Conservation (phyloP, 179 eudicot species). For the Patellifolia procumbens region DNA sequence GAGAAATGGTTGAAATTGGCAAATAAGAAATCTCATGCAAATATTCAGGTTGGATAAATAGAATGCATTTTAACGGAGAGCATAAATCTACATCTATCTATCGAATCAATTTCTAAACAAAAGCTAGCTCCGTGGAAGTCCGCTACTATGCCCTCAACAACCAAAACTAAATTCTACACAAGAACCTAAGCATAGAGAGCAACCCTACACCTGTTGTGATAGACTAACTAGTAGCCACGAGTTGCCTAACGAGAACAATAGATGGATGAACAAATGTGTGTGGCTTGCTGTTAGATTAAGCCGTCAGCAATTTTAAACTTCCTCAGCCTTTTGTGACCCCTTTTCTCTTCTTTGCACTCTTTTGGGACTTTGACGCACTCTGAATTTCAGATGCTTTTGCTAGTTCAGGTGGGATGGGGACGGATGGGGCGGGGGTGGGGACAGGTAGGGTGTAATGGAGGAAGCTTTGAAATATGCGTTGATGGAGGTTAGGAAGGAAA, state of each 20-base stretch:
- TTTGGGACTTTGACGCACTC: slow-evolving; percentile 39
- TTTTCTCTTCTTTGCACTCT: slow-evolving; percentile 47
- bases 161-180: slow-evolving; percentile 27
- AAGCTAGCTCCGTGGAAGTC: slow-evolving; percentile 20
- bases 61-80: slow-evolving; percentile 11
- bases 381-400: slow-evolving; percentile 36
- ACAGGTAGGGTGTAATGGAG: too few species aligned
- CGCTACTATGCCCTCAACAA: slow-evolving; percentile 17
- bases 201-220: background rate
- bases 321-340: slow-evolving; percentile 20
- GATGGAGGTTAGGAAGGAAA: too few species aligned
- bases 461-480: too few species aligned
- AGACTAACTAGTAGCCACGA: slow-evolving; percentile 18
- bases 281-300: slow-evolving; percentile 16
- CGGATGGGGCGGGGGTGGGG: too few species aligned
- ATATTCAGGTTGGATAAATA: slow-evolving; percentile 25
- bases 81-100: slow-evolving; percentile 31
- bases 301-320: background rate
- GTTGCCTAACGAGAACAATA: slow-evolving; percentile 16
- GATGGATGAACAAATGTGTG: slow-evolving; percentile 13
- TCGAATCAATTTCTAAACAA: slow-evolving; percentile 24
- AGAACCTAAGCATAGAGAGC: slow-evolving; percentile 13
- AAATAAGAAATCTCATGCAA: background rate
- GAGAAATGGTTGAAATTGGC: background rate
- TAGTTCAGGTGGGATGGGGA: slow-evolving; percentile 33